These are phyloP conservation scores for Ophiocordyceps australis DNA, from an alignment of 2,329 filamentous ascomycete species.

Conservation along the genomic window DNA sequence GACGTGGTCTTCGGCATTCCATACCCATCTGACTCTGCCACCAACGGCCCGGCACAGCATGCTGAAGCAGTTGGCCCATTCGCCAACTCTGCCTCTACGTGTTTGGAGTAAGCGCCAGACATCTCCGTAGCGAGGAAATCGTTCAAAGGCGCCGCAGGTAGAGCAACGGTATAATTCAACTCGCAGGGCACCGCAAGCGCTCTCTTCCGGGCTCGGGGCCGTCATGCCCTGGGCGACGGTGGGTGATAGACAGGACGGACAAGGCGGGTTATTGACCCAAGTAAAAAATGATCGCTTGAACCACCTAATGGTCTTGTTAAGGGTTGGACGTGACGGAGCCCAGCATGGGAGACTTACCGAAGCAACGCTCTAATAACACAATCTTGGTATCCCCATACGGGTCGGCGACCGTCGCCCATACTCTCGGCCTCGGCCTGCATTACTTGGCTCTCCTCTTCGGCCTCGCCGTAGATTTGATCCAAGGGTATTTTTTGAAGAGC, in stretches of 20 bases:
- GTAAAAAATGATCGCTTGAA: slow-evolving; percentile 91
- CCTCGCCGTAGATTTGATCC: slow-evolving; percentile 81
- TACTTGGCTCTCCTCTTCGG: slow-evolving; percentile 83
- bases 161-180: slow-evolving; percentile 89
- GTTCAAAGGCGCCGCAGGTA: slow-evolving; percentile 63
- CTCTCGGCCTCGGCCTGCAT: slow-evolving; percentile 76
- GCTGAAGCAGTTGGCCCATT: slow-evolving; percentile 98
- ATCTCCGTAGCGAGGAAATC: slow-evolving; percentile 88
- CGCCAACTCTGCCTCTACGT: slow-evolving; percentile 68
- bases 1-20: slow-evolving; percentile 93
- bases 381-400: slow-evolving; percentile 95
- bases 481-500: slow-evolving; percentile 73
- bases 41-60: slow-evolving; percentile 94
- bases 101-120: slow-evolving; percentile 87
- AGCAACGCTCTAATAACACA: slow-evolving; percentile 81
- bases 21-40: slow-evolving; percentile 86
- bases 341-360: slow-evolving; percentile 40
- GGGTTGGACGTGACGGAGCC: too few species aligned
- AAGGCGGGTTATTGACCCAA: slow-evolving; percentile 92
- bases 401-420: slow-evolving; percentile 59
- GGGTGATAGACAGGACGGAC: slow-evolving; percentile 62
- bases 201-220: slow-evolving; percentile 73
- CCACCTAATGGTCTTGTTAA: slow-evolving; percentile 40
- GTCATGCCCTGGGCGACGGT: slow-evolving; percentile 74
- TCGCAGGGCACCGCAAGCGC: slow-evolving; percentile 66